Evolutionary conservation across 371 early-diverging fungal genomes (phyloP), one percentile per base, ranked within the genome.

Genomic region (Chytridium lagenaria): DNA sequence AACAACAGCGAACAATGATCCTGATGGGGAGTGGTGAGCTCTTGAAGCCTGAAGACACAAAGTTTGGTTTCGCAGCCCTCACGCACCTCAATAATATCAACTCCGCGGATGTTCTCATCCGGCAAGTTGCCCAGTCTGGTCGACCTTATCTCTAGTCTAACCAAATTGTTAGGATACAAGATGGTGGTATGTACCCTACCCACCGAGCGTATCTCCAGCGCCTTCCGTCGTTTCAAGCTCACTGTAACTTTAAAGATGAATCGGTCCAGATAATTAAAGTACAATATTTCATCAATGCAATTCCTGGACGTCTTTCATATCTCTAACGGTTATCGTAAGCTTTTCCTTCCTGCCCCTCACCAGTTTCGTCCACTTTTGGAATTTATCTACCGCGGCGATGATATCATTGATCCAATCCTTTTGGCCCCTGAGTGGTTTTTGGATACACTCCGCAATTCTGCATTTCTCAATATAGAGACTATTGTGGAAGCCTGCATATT

Each of bases 121-220:
- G 10, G 63, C 33, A 34, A 63, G 55, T 26, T 7, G 44, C 7
- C 44, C 12, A 12, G 5, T 5, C 57, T 26, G 15, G n/a, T 12
- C 57, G n/a, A 57, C 57, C 31, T 15, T 33, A 19, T 23, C 63
- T 38, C 33, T 16, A 23, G 36, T 22, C 33, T 19, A 38, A 31
- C 16, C 33, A 63, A 19, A 16, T 19, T 7, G 2, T 28, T 33
- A 63, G 63, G 5, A 30, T 63, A 33, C 63, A 31, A 23, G 63
- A 63, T 38, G 63, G 63, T 16, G 34, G 63, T 36, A 2, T 12
- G 3, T 63, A 63, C 33, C 63, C 63, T 5, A 28, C 63, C 2
- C 63, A 63, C 34, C 33, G 38, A 38, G 26, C 63, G 22, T 63
- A 63, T 33, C 63, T 63, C 31, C 33, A 63, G 36, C 63, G 63